These are phyloP conservation scores for Colletotrichum costaricense DNA, from an alignment of 2,329 filamentous ascomycete genomes.

Conservation along the genomic window DNA sequence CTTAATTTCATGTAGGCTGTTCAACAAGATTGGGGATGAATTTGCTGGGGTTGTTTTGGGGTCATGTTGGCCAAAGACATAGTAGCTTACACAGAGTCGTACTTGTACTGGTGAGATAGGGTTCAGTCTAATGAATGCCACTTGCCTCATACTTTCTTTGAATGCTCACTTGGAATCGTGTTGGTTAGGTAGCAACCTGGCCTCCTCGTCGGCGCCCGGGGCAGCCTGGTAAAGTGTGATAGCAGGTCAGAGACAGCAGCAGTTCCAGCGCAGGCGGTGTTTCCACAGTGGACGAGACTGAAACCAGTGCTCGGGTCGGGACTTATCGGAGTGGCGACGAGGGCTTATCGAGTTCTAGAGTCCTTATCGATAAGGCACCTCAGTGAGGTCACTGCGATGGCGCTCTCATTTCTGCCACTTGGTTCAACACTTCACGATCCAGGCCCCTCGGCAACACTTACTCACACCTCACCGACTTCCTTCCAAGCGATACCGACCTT, in stretches of 20 bases:
- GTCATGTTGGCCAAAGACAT: not conserved
- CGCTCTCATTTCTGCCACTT: constrained; percentile 31
- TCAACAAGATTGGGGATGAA: not conserved
- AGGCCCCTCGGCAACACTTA: constrained; percentile 9
- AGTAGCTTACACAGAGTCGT: constrained; percentile 15
- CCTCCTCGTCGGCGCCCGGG: not conserved
- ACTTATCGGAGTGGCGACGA: constrained; percentile 31
- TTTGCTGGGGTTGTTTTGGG: not conserved
- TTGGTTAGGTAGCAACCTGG: not conserved
- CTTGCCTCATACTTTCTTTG: constrained; percentile 12
- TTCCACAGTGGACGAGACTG: constrained; percentile 20
- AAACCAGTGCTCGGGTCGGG: constrained; percentile 12
- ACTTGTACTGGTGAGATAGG: constrained; percentile 23
- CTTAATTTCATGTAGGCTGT: not conserved
- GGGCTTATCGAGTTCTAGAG: not conserved
- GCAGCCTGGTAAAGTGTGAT: not conserved
- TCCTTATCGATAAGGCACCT: constrained; percentile 27
- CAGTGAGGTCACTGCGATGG: constrained; percentile 27
- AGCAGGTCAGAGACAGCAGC: not conserved
- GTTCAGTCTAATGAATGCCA: constrained; percentile 22
- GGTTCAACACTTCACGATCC: constrained; percentile 25
- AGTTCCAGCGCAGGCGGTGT: not conserved
- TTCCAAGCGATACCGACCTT: not conserved
- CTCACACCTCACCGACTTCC: constrained; percentile 2
- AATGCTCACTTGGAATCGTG: not conserved